Evolutionary conservation across 768 basidiomycete species (phyloP), one percentile per base, ranked within the genome.

Genomic region (Rhodotorula kratochvilovae): DNA sequence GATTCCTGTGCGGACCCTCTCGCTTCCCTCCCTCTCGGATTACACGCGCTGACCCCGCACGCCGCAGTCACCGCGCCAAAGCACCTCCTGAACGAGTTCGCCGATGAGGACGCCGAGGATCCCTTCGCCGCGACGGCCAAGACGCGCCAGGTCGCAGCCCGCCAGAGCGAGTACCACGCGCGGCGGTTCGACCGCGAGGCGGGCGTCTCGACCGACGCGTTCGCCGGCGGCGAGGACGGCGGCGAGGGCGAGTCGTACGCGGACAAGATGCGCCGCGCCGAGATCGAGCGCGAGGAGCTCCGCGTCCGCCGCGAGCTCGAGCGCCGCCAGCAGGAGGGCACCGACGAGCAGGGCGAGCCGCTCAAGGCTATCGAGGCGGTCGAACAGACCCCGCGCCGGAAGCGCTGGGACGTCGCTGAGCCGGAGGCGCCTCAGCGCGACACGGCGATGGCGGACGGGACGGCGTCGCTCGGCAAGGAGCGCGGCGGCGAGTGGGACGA

Each of bases 221-320:
- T 33, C 35, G 55, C 19, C 55, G 21, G n/a, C 88, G 86, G 88
- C 76, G 82, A 85, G 69, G 84, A 87, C 88, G 86, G 88, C 76
- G 82, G 85, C 70, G 84, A 87, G 50, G 84, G 78, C 6, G 86
- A 87, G 69, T 57, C 63, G 6, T 99, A 98, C 80, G 94, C 91
- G 79, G 95, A 97, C 79, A 90, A 92, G 21, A 99, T 98, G 93
- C n/a, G n/a, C n/a, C n/a, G n/a, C n/a, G n/a, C n/a, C n/a, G n/a
- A n/a, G n/a, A n/a, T n/a, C n/a, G n/a, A 98, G 84, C 89, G 91
- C 81, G 96, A 98, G 82, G 96, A 98, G 54, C 54, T 55, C n/a
- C 54, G 54, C 54, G 92, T 98, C 46, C 84, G 85, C 79, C 83
- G 87, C 76, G 89, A 89, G 29, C 94, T 93, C 71, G 90, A 93